Conservation (phyloP, 257 asterid species). For the Perilla frutescens region DNA sequence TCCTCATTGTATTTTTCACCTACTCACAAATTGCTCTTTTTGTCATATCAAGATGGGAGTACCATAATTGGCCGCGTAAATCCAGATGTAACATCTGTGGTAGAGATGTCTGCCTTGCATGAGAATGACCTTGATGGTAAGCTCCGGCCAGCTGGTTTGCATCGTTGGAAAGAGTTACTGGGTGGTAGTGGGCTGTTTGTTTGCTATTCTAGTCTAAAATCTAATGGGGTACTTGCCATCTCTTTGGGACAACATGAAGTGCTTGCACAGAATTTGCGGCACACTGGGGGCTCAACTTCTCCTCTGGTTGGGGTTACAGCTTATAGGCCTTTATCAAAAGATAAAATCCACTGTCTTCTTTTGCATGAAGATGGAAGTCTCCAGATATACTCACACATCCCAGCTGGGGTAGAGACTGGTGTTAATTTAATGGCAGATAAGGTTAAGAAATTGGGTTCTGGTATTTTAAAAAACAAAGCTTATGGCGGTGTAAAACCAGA, state of each 20-base stretch:
- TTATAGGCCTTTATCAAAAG: constrained; percentile 95
- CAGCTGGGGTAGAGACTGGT: constrained; percentile 71
- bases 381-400: constrained; percentile 88
- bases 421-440: constrained; percentile 73
- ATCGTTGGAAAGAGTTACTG: constrained; percentile 87
- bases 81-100: constrained; percentile 74
- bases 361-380: constrained; percentile 99
- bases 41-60: constrained; percentile 94
- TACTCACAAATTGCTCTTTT: constrained; percentile 82
- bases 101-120: constrained; percentile 71
- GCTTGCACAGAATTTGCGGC: constrained; percentile 81
- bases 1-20: constrained; percentile 77
- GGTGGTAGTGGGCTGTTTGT: constrained; percentile 80
- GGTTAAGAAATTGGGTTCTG: constrained; percentile 89
- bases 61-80: constrained; percentile 83
- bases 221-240: constrained; percentile 74
- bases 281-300: constrained; percentile 81
- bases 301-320: constrained; percentile 95
- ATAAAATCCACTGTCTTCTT: constrained; percentile 91
- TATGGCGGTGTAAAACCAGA: constrained; percentile 92
- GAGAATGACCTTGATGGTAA: constrained; percentile 82
- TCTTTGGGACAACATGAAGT: constrained; percentile 85
- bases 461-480: constrained; percentile 85
- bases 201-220: constrained; percentile 85
- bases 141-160: constrained; percentile 88